Percentiles rank a stretch among this genome's conserved stretches.
Conservation (phyloP, 2,329 filamentous ascomycete species). For the Ascochyta fabae region DNA sequence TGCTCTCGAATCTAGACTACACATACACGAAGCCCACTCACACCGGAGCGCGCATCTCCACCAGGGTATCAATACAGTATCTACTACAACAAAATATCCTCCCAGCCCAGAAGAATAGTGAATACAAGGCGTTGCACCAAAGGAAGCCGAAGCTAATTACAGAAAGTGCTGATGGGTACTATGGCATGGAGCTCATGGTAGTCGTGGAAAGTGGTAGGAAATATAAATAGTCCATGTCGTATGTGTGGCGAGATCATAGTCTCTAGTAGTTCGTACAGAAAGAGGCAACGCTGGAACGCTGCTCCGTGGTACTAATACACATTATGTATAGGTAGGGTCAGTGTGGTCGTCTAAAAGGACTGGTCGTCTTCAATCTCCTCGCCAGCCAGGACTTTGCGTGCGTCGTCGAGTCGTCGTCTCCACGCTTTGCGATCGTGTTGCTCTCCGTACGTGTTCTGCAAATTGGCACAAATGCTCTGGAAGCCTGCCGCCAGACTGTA, state of each 20-base stretch:
- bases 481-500: constrained; percentile 60
- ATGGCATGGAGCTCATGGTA: constrained; percentile 19
- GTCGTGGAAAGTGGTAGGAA: constrained; percentile 10
- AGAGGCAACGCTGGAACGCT: constrained; percentile 16
- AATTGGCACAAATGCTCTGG: constrained; percentile 58
- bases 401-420: constrained; percentile 75
- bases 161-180: constrained; percentile 7
- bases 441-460: constrained; percentile 58
- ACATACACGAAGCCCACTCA: constrained; percentile 21
- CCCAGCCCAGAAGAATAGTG: constrained; percentile 10
- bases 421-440: constrained; percentile 67
- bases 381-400: constrained; percentile 75
- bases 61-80: constrained; percentile 44
- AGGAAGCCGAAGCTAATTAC: constrained; percentile 11
- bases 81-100: constrained; percentile 9
- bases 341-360: constrained; percentile 21
- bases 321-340: constrained; percentile 34
- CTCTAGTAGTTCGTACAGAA: constrained; percentile 15
- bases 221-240: constrained; percentile 11
- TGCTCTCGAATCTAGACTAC: constrained; percentile 9
- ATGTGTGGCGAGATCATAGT: constrained; percentile 12
- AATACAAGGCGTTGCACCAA: constrained; percentile 6
- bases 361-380: constrained; percentile 52
- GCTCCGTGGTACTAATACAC: constrained; percentile 30
- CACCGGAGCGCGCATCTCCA: constrained; percentile 29